phyloP scores from a whole-genome alignment of 2,329 filamentous ascomycete species.

The Plectosphaerella cucumerina region DNA sequence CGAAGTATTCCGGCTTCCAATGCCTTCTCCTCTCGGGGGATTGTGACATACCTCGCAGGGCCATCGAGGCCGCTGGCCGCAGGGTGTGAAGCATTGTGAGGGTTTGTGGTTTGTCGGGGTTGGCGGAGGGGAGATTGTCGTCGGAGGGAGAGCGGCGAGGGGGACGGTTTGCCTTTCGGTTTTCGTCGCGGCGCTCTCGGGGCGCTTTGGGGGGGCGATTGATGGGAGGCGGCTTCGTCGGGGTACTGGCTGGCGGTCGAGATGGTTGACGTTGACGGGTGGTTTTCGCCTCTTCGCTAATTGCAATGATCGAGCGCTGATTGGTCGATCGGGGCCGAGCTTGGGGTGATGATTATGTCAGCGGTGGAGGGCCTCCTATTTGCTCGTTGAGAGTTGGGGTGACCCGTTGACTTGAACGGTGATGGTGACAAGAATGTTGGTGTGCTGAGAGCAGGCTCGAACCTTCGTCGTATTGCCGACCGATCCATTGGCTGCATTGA shows the following conservation, averaged over 20 bases:
- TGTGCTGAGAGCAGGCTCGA: too few relatives aligned
- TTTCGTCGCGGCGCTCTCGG: constrained; percentile 7
- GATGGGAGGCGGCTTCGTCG: constrained; percentile 1
- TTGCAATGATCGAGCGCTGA: constrained; percentile 9
- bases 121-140: not conserved
- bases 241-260: not conserved
- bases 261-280: constrained; percentile 6
- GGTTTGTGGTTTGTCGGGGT: constrained; percentile 2
- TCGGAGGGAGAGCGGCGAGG: not conserved
- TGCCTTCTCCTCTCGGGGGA: not conserved
- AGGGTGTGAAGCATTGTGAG: constrained; percentile 44
- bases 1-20: not conserved
- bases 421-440: too few relatives aligned
- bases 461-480: too few relatives aligned
- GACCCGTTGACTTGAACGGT: too few relatives aligned
- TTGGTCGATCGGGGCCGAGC: constrained; percentile 5
- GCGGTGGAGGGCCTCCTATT: not conserved
- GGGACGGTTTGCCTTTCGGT: not conserved
- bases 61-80: constrained; percentile 48
- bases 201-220: constrained; percentile 4
- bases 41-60: constrained; percentile 47
- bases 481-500: too few relatives aligned
- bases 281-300: constrained; percentile 6
- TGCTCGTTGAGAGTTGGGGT: too few relatives aligned
- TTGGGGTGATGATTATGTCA: not conserved